These are phyloP conservation scores for Akanthomyces lecanii DNA, from an alignment of 2,329 filamentous ascomycete species.

Conservation along the genomic window DNA sequence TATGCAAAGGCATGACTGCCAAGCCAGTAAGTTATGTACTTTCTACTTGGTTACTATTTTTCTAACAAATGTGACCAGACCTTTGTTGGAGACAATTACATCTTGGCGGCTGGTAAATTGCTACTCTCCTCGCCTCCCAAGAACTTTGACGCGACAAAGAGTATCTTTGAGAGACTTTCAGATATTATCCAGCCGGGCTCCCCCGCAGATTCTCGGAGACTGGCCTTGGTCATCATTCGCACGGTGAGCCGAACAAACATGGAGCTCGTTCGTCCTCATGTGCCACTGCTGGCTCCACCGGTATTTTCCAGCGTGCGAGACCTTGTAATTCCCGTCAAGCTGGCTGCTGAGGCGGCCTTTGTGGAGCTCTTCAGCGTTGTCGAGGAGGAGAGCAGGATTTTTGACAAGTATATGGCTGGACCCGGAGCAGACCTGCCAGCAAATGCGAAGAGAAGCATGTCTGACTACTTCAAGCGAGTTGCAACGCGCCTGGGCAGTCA, in stretches of 20 bases:
- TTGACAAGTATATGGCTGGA: conserved; percentile 82
- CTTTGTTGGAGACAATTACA: conserved; percentile 83
- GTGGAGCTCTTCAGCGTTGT: conserved; percentile 86
- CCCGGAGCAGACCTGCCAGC: conserved; percentile 62
- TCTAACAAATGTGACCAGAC: conserved; percentile 43
- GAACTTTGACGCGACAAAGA: conserved; percentile 71
- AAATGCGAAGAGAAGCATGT: conserved; percentile 81
- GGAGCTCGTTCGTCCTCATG: conserved; percentile 76
- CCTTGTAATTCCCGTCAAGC: conserved; percentile 87
- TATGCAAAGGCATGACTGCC: conserved; percentile 74
- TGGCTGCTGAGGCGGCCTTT: conserved; percentile 92
- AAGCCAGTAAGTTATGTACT: conserved; percentile 58
- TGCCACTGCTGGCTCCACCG: conserved; percentile 72
- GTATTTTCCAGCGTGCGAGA: conserved; percentile 90
- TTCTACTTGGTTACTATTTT: not conserved
- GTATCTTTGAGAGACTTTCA: conserved; percentile 74
- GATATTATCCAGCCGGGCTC: conserved; percentile 71
- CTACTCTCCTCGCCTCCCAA: conserved; percentile 66
- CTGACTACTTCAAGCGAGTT: conserved; percentile 95
- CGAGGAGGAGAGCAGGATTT: conserved; percentile 78
- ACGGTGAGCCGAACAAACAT: conserved; percentile 77
- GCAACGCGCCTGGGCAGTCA: conserved; percentile 80
- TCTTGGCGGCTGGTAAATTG: conserved; percentile 88
- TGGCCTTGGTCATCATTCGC: conserved; percentile 81
- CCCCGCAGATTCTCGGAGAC: conserved; percentile 75